A percentile compares a stretch with the other conserved stretches of the same genome.
Evolutionary conservation across 495 filamentous ascomycete genomes (phyloP).

Genomic region (Tuber brumale): DNA sequence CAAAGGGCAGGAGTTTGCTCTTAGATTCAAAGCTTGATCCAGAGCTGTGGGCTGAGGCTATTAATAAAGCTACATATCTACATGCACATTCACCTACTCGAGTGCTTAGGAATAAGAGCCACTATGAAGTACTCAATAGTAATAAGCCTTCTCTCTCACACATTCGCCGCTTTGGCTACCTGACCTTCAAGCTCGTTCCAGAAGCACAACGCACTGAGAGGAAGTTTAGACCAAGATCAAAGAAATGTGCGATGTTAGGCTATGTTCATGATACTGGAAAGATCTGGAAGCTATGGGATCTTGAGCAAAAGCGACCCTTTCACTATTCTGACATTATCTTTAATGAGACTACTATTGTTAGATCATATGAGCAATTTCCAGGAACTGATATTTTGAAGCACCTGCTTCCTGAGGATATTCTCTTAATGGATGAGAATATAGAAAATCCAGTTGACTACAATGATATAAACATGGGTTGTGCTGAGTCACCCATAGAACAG

Average conservation of each 20-base stretch:
- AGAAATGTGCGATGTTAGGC: background rate
- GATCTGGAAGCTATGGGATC: background rate
- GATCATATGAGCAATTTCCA: background rate
- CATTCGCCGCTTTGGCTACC: background rate
- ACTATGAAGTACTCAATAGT: background rate
- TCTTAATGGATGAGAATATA: background rate
- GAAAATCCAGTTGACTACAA: background rate
- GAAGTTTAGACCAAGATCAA: background rate
- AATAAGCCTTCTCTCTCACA: background rate
- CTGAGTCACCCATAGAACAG: background rate
- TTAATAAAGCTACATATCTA: background rate
- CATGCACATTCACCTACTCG: background rate
- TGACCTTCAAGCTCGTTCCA: background rate
- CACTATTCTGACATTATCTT: background rate
- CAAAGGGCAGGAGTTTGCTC: background rate
- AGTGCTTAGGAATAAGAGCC: background rate
- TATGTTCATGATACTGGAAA: background rate
- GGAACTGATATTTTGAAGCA: background rate
- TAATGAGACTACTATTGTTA: background rate
- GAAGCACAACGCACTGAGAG: background rate
- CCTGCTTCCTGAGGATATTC: background rate
- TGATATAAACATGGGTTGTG: background rate
- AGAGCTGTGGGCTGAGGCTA: background rate
- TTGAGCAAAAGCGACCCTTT: background rate
- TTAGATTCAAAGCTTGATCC: background rate